These are phyloP conservation scores for Trichocomaceae sp. DNA, from an alignment of 2,329 filamentous ascomycete species.

Conservation along the genomic window DNA sequence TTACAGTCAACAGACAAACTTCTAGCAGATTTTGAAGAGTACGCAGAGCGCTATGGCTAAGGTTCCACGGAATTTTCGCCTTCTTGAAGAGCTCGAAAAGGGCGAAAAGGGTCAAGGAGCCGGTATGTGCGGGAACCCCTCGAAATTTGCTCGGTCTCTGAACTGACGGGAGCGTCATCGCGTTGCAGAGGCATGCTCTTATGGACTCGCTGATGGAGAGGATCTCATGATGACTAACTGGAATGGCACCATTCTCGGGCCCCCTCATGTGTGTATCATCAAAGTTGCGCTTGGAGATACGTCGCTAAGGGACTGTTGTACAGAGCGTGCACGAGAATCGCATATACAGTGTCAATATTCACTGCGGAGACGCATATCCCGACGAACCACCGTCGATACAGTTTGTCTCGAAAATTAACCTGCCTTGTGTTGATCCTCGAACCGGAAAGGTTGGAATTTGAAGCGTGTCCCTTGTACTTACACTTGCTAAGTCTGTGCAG, in stretches of 20 bases:
- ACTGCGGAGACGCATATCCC: constrained; percentile 85
- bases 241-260: constrained; percentile 96
- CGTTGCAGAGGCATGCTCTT: constrained; percentile 80
- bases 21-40: background rate
- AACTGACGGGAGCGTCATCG: background rate
- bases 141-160: background rate
- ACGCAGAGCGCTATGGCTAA: constrained; percentile 52
- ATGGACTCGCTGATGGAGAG: constrained; percentile 87
- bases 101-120: constrained; percentile 95
- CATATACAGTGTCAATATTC: constrained; percentile 96
- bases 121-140: constrained; percentile 40
- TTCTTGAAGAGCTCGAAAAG: constrained; percentile 97
- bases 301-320: constrained; percentile 6
- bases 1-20: background rate
- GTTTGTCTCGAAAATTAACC: constrained; percentile 90
- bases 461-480: background rate
- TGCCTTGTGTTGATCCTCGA: constrained; percentile 81
- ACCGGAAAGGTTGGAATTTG: constrained; percentile 60
- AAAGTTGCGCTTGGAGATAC: background rate
- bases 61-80: constrained; percentile 89
- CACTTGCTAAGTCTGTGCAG: constrained; percentile 30
- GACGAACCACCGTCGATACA: constrained; percentile 82
- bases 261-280: constrained; percentile 69
- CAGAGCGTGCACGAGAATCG: constrained; percentile 96
- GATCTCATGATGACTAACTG: constrained; percentile 97